Evolutionary conservation across 108 stramenopile genomes (phyloP).

Genomic region (Cylindrotheca fusiformis): DNA sequence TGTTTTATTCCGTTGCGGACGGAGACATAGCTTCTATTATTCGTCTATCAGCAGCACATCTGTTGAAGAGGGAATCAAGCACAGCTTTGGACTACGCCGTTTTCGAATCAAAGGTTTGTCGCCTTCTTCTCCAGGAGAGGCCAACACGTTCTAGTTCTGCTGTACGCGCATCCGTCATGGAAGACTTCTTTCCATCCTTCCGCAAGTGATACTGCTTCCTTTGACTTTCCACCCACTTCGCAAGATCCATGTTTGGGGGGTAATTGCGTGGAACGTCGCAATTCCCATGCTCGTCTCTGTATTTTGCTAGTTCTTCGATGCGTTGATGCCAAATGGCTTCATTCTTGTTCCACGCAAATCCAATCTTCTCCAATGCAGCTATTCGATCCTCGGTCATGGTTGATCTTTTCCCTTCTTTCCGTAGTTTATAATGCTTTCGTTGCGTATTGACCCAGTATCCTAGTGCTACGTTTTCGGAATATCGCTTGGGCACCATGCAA

Average conservation of each 20-base stretch:
- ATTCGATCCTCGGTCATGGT: conserved; percentile 26
- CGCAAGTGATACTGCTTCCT: conserved; percentile 50
- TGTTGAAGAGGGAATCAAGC: too few relatives aligned
- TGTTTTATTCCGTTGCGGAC: too few relatives aligned
- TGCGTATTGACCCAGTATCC: conserved; percentile 42
- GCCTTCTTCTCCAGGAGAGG: conserved; percentile 56
- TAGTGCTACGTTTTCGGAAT: conserved; percentile 16
- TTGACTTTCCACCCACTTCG: conserved; percentile 56
- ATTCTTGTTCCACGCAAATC: conserved; percentile 30
- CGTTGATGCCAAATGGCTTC: conserved; percentile 53
- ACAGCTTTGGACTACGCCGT: too few relatives aligned
- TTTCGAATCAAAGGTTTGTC: too few relatives aligned
- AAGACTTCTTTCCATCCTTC: background rate
- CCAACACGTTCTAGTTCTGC: conserved; percentile 38
- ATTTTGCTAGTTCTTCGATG: conserved; percentile 40
- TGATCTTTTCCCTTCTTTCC: conserved; percentile 22
- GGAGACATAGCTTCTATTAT: too few relatives aligned
- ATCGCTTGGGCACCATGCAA: conserved; percentile 51
- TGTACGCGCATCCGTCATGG: conserved; percentile 32
- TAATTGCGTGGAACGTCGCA: conserved; percentile 45
- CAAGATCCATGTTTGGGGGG: conserved; percentile 37
- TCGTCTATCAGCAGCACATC: too few relatives aligned
- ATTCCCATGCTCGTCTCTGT: conserved; percentile 46
- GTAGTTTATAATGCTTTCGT: conserved; percentile 35
- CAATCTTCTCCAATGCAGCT: conserved; percentile 16